These are phyloP conservation scores for Juglanconis sp. DNA, from an alignment of 2,329 filamentous ascomycete species.

Conservation along the genomic window DNA sequence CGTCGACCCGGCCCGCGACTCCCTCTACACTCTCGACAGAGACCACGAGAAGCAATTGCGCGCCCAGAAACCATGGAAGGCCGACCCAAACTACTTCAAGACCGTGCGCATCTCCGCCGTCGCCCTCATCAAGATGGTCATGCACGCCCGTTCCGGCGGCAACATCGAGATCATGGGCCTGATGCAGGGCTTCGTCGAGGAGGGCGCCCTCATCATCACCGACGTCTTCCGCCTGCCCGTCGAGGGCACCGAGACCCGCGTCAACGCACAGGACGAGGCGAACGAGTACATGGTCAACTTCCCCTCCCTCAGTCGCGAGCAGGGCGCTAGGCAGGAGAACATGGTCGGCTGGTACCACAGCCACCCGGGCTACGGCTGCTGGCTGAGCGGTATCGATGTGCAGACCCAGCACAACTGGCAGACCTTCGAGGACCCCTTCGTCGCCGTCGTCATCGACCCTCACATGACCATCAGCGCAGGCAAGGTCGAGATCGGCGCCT, in stretches of 20 bases:
- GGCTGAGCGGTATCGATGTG: conserved; percentile 95
- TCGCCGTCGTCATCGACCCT: conserved; percentile 94
- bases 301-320: conserved; percentile 71
- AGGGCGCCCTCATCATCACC: conserved; percentile 84
- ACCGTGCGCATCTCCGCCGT: conserved; percentile 89
- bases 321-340: conserved; percentile 73
- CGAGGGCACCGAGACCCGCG: conserved; percentile 95
- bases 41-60: conserved; percentile 65
- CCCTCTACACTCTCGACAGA: conserved; percentile 80
- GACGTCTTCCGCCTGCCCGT: conserved; percentile 93
- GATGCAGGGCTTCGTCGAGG: conserved; percentile 92
- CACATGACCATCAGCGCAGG: conserved; percentile 92
- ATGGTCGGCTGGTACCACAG: conserved; percentile 98
- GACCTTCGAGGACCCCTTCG: conserved; percentile 81
- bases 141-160: conserved; percentile 95
- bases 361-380: conserved; percentile 96
- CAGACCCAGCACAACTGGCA: conserved; percentile 84
- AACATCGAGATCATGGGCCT: conserved; percentile 94
- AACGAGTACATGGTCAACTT: conserved; percentile 97
- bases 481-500: conserved; percentile 96
- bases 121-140: conserved; percentile 96
- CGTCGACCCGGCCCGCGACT: conserved; percentile 82
- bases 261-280: conserved; percentile 92
- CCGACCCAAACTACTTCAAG: conserved; percentile 85
- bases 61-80: conserved; percentile 68